Base-by-base conservation (phyloP, 2,329 filamentous ascomycete species). In the Pseudomassariella vexata region DNA sequence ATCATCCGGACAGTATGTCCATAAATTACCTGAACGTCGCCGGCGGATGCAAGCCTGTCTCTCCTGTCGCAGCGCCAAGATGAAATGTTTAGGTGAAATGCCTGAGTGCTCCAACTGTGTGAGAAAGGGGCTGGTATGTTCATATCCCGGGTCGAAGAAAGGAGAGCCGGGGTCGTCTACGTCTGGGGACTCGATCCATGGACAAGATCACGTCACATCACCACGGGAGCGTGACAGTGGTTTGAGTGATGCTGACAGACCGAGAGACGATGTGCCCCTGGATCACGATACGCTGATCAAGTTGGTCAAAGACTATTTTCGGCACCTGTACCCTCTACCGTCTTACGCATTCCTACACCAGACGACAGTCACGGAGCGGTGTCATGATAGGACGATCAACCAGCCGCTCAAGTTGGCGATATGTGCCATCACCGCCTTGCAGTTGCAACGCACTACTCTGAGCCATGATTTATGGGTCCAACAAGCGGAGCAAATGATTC, bases 281-380 rank as follows among this genome's bases (percentile, higher is more conserved):
- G 42, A 47, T 30, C 9, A 25, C 12, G 32, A 40, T 10, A 45
- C 37, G 24, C 29, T 43, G 5, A 18, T 47, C 16, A 38, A 36
- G 21, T 34, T 49, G 15, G 42, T 55, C 30, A 46, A 50, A 18
- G 46, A 46, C 29, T 57, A 55, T 32, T 57, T 57, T 29, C 32
- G 32, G 3, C 39, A 51, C 16, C 40, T 53, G 9, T 56, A 56
- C 29, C 49, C 53, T 11, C 42, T 57, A 2, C 49, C 53, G 2
- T 57, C 54, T 2, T 58, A 56, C 29, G 45, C 54, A 4, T 60
- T 60, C 29, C 42, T 60, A 7, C 56, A 59, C 19, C 49, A 52
- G 12, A 42, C 50, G n/a, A 57, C 51, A 5, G 51, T 53, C 1
- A 47, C 47, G 21, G 46, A 50, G 20, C 45, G 54, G 18, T 53